These are phyloP conservation scores for Nevesoporus exiguus DNA, from an alignment of 768 basidiomycete genomes.

Conservation along the genomic window DNA sequence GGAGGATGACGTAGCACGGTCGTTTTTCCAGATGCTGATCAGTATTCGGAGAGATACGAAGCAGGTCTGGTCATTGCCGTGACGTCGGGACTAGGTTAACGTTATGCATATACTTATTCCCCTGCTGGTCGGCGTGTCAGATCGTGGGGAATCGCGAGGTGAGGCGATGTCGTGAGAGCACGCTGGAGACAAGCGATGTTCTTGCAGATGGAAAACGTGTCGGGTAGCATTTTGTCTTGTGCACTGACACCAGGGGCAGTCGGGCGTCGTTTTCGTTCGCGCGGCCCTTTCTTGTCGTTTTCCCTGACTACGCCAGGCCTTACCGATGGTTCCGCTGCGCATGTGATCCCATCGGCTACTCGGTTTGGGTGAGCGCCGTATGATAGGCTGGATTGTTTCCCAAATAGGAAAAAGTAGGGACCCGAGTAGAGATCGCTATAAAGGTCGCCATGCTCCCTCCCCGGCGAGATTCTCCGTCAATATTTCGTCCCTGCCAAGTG, in stretches of 20 bases:
- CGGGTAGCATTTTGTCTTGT: not conserved
- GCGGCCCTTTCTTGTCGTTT: too few species aligned
- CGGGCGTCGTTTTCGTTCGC: too few species aligned
- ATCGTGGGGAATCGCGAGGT: not conserved
- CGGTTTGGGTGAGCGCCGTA: slow-evolving; percentile 1
- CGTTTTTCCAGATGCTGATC: too few species aligned
- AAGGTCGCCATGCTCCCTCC: not conserved
- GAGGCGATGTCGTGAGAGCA: not conserved
- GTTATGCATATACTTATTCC: not conserved
- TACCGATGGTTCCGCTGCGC: too few species aligned
- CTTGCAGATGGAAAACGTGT: not conserved
- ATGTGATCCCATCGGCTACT: not conserved
- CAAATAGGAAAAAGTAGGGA: slow-evolving; percentile 3
- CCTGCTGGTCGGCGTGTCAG: too few species aligned
- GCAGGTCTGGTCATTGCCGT: too few species aligned
- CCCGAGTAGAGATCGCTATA: slow-evolving; percentile 18
- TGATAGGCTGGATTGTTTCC: not conserved
- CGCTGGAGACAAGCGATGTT: not conserved
- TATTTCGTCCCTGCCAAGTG: not conserved
- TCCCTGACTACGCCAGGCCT: too few species aligned
- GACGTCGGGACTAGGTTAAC: not conserved
- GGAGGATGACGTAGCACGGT: too few species aligned
- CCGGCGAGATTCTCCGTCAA: not conserved
- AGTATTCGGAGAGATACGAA: not conserved
- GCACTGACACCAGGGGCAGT: not conserved